Percentiles rank a stretch among this genome's conserved stretches.
Evolutionary conservation across 768 basidiomycete species (phyloP).

Genomic region (Serendipita sp.): DNA sequence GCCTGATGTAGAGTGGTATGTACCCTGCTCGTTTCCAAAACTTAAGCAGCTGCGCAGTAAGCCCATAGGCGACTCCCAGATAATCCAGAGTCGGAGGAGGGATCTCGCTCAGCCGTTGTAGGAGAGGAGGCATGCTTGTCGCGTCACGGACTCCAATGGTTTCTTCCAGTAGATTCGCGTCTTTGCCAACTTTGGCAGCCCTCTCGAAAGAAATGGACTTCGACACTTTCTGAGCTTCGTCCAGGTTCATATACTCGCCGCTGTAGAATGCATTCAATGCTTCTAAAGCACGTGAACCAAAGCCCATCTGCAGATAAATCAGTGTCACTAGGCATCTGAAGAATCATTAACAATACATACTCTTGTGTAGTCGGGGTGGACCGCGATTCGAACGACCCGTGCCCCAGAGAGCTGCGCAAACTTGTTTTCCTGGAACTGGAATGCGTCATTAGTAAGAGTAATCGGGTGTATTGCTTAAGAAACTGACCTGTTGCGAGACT

Average conservation of each 20-base stretch:
- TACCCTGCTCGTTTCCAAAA: constrained; percentile 97
- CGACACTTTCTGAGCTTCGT: constrained; percentile 35
- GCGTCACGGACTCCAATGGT: constrained; percentile 55
- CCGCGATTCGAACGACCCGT: constrained; percentile 81
- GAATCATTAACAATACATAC: constrained; percentile 29
- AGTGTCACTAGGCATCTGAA: too few species aligned
- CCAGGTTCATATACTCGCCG: constrained; percentile 79
- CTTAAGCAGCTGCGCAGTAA: constrained; percentile 62
- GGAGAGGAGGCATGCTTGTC: constrained; percentile 75
- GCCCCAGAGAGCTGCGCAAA: constrained; percentile 88
- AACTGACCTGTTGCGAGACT: constrained; percentile 50
- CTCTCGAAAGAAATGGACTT: background rate
- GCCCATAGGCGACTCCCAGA: constrained; percentile 88
- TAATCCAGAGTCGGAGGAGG: constrained; percentile 87
- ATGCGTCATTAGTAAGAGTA: constrained; percentile 7
- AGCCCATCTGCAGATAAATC: constrained; percentile 63
- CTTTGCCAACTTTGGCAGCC: constrained; percentile 18
- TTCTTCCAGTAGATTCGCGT: constrained; percentile 57
- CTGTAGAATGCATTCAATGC: constrained; percentile 81
- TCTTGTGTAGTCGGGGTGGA: constrained; percentile 87
- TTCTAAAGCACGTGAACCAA: constrained; percentile 78
- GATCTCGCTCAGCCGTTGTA: constrained; percentile 78
- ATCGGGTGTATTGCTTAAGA: background rate
- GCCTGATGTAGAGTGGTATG: constrained; percentile 81
- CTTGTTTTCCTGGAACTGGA: constrained; percentile 84